Evolutionary conservation across 257 asterid species (phyloP), one percentile per base, ranked within the genome.

Genomic region (Plantago elongata): DNA sequence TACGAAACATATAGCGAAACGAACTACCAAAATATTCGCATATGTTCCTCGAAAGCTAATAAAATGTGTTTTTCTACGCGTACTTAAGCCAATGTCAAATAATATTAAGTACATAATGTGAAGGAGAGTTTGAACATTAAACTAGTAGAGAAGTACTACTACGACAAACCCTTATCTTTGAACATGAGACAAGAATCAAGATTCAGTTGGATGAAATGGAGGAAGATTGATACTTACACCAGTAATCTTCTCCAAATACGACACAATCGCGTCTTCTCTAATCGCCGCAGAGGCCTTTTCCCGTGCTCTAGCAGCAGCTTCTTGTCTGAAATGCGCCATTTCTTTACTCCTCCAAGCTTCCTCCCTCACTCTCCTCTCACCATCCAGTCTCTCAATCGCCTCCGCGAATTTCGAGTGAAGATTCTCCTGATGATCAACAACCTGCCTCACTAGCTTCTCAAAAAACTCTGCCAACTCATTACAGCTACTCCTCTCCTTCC

Each of bases 161-260:
- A 34, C 40, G 2, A 22, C 40, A 34, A 34, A 34, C 40, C 40
- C 40, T 34, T 34, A 34, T 34, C 40, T 34, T 34, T 34, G 40
- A 34, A 34, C 40, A 34, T 7, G 8, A 34, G 40, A 7, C 40
- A 1, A 27, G 34, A 54, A 14, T 57, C 62, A 57, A 30, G 48
- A 34, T 13, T 27, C 40, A 34, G 40, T 38, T 13, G 65, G 13
- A 8, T 60, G 11, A 22, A 54, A 1, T 9, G 74, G 8, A 22
- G 78, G 78, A 27, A 80, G 75, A 10, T 66, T 57, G 46, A 82
- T 71, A 13, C 14, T 71, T 42, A 79, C 77, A 50, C 88, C 88
- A 1, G 89, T 76, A 54, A 87, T 75, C 69, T 77, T 81, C 63
- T 84, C 87, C 70, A 87, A 65, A 64, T 77, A 81, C 0, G 87